Evolutionary conservation across 2,329 filamentous ascomycete genomes (phyloP).

Genomic region (Colletotrichum zoysiae): DNA sequence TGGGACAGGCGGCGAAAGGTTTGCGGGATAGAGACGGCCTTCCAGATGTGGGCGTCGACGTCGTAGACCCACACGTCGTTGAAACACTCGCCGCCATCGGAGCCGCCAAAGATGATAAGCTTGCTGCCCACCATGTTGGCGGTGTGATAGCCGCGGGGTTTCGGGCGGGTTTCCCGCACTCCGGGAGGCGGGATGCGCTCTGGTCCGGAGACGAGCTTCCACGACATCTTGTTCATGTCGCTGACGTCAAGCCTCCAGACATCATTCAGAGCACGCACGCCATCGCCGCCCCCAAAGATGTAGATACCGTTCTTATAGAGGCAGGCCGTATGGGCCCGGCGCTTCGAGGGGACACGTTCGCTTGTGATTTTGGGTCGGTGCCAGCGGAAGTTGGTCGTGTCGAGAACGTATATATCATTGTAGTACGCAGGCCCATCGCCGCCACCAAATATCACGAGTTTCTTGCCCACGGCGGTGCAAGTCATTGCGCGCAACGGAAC

Average conservation of each 20-base stretch:
- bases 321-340: conserved; percentile 78
- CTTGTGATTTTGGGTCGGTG: conserved; percentile 71
- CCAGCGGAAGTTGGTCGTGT: conserved; percentile 78
- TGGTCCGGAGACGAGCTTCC: conserved; percentile 71
- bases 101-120: conserved; percentile 78
- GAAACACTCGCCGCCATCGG: conserved; percentile 79
- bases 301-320: conserved; percentile 79
- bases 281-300: conserved; percentile 79
- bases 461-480: conserved; percentile 78
- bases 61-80: conserved; percentile 81
- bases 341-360: conserved; percentile 69
- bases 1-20: conserved; percentile 76
- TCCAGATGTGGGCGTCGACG: conserved; percentile 72
- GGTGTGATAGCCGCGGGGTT: conserved; percentile 77
- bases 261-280: conserved; percentile 77
- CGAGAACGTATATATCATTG: conserved; percentile 79
- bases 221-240: conserved; percentile 76
- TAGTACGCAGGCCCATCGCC: conserved; percentile 79
- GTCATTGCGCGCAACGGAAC: conserved; percentile 78
- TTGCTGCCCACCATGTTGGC: conserved; percentile 80
- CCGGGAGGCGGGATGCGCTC: conserved; percentile 48
- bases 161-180: conserved; percentile 62
- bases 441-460: conserved; percentile 77
- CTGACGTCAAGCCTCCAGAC: conserved; percentile 79
- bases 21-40: conserved; percentile 67